Base-by-base conservation (phyloP, 805 yeast genomes). In the Candida suzukii region DNA sequence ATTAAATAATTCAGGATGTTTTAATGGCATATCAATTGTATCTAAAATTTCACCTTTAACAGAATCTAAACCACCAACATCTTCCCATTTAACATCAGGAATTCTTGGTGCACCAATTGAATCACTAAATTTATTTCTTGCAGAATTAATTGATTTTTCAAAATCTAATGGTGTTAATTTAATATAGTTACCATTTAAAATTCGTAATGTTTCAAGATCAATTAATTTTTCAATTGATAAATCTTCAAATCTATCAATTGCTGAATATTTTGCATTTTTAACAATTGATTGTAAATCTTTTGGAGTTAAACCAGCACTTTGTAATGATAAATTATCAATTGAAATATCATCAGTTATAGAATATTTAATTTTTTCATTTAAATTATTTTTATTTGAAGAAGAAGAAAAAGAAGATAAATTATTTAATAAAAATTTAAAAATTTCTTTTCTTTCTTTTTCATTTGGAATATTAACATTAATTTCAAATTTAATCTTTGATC, bases 61-160 rank as follows among this genome's bases (percentile, higher is more conserved):
- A 35, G 80, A 52, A 47, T 87, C 96, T 50, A 93, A 68, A 2
- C 99, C 99, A 27, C 99, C 99, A 41, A 93, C 95, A 60, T 93
- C 99, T 47, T 85, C 93, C 99, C 99, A 93, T 46, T 80, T 80
- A 7, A 93, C 98, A 53, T 84, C 79, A 2, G 99, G 99, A 47
- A 93, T 91, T 47, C 88, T 71, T 14, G 99, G 99, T 0, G 98
- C 98, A 8, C 98, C 98, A 43, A 93, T 90, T 0, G 96, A 84
- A 48, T 88, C 96, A 51, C 95, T 83, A 60, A 83, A 90, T 57
- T 86, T 88, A 53, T 77, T 80, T 54, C 98, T 70, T 0, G 97
- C 96, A 42, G 74, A 80, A 42, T 80, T 76, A 40, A 88, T 86
- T 0, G 96, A 82, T 22, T 58, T 64, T 40, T 76, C 82, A 54